Evolutionary conservation across 495 filamentous ascomycete genomes (phyloP).

Genomic region (Penicillium samsonianum): DNA sequence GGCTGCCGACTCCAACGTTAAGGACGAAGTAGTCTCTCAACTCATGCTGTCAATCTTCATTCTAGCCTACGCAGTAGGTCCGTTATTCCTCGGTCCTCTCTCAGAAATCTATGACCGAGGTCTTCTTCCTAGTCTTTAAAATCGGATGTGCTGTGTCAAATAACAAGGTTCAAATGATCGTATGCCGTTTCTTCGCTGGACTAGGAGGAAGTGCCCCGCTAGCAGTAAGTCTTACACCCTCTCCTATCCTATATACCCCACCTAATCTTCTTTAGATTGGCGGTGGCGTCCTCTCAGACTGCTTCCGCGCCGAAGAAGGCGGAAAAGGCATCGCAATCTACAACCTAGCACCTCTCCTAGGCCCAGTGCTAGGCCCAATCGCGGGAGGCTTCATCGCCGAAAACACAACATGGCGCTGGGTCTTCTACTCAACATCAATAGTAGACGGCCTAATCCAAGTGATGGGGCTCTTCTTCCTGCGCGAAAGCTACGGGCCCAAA

Average conservation of each 20-base stretch:
- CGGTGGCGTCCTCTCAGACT: slow-evolving; percentile 63
- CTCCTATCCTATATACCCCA: not conserved
- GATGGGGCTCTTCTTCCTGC: slow-evolving; percentile 64
- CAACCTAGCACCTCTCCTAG: slow-evolving; percentile 64
- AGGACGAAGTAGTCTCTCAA: slow-evolving; percentile 53
- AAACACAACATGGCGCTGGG: too few species aligned
- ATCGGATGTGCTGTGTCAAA: slow-evolving; percentile 54
- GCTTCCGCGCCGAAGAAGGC: slow-evolving; percentile 62
- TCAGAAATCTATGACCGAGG: slow-evolving; percentile 75
- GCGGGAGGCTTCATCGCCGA: slow-evolving; percentile 67
- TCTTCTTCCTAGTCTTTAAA: slow-evolving; percentile 66
- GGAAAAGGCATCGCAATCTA: slow-evolving; percentile 66
- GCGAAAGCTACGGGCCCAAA: slow-evolving; percentile 68
- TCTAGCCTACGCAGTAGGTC: slow-evolving; percentile 71
- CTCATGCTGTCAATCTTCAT: slow-evolving; percentile 72
- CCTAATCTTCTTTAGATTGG: slow-evolving; percentile 42
- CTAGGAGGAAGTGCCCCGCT: slow-evolving; percentile 57
- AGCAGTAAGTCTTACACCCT: slow-evolving; percentile 29
- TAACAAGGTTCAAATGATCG: slow-evolving; percentile 53
- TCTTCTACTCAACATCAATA: slow-evolving; percentile 65
- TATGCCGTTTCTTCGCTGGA: slow-evolving; percentile 58
- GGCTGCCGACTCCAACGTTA: slow-evolving; percentile 60
- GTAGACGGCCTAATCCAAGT: slow-evolving; percentile 62
- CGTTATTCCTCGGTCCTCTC: slow-evolving; percentile 68
- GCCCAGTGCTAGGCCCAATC: slow-evolving; percentile 65